Evolutionary conservation across 257 asterid genomes (phyloP).

Genomic region (Capsicum chinense): DNA sequence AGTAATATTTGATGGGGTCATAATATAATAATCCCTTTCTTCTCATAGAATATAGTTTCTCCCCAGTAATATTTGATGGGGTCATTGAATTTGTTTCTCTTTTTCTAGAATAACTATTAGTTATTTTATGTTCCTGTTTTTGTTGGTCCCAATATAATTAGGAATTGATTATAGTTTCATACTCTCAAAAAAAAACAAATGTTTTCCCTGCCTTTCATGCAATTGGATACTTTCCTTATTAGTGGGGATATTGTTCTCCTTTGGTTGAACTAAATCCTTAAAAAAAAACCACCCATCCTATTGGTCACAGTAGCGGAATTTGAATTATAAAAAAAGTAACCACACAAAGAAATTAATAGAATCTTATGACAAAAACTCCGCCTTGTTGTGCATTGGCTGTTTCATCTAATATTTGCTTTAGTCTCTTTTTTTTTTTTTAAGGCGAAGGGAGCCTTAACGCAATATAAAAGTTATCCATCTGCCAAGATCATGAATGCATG

Average conservation of each 20-base stretch:
- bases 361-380: not conserved
- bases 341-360: not conserved
- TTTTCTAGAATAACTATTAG: not conserved
- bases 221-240: conserved; percentile 19
- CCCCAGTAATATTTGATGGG: not conserved
- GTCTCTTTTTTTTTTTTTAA: not conserved
- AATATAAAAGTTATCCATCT: not conserved
- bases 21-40: not conserved
- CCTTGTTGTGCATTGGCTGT: too few relatives aligned
- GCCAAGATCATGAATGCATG: not conserved
- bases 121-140: not conserved
- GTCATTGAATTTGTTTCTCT: not conserved
- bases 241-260: not conserved
- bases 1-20: conserved; percentile 5
- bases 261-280: not conserved
- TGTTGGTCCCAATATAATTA: not conserved
- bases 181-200: not conserved
- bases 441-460: not conserved
- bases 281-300: not conserved
- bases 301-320: too few relatives aligned
- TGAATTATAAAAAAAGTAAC: not conserved
- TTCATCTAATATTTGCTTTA: not conserved
- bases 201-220: conserved; percentile 2
- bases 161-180: not conserved
- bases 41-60: not conserved